A percentile compares a stretch with the other conserved stretches of the same genome.
Evolutionary conservation across 2,329 filamentous ascomycete genomes (phyloP).

Genomic region (Ophiostoma novo-ulmi): DNA sequence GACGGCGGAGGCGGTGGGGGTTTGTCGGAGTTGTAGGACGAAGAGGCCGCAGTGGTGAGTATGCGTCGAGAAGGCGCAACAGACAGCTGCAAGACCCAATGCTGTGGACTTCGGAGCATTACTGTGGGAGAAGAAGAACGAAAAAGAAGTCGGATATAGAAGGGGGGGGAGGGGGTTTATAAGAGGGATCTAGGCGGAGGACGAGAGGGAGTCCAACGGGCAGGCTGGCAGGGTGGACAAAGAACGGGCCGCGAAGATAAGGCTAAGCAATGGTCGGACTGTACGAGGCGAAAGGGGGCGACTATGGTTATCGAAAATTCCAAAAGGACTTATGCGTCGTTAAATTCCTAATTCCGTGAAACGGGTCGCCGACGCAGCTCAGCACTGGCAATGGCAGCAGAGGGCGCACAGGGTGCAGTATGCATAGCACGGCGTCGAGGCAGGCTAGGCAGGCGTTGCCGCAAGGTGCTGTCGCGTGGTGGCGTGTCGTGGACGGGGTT

Average conservation of each 20-base stretch:
- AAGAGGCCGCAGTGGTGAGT: slow-evolving; percentile 26
- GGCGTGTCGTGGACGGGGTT: not conserved
- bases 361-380: slow-evolving; percentile 22
- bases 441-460: slow-evolving; percentile 24
- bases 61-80: slow-evolving; percentile 28
- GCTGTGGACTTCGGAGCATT: slow-evolving; percentile 28
- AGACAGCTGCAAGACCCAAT: slow-evolving; percentile 28
- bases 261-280: not conserved
- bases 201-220: not conserved
- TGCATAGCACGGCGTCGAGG: slow-evolving; percentile 23
- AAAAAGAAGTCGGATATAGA: not conserved
- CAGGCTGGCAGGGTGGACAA: not conserved
- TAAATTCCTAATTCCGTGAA: slow-evolving; percentile 23
- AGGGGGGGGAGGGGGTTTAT: slow-evolving; percentile 10
- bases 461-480: not conserved
- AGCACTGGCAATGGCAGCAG: slow-evolving; percentile 20
- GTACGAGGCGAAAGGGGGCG: not conserved
- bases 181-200: not conserved
- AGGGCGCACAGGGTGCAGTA: slow-evolving; percentile 17
- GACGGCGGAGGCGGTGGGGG: slow-evolving; percentile 18
- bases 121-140: slow-evolving; percentile 13
- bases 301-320: no score
- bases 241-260: slow-evolving; percentile 2
- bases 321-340: slow-evolving; percentile 10
- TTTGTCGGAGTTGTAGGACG: slow-evolving; percentile 23